Conservation (phyloP, 768 basidiomycete genomes). For the Crucibulum laeve region DNA sequence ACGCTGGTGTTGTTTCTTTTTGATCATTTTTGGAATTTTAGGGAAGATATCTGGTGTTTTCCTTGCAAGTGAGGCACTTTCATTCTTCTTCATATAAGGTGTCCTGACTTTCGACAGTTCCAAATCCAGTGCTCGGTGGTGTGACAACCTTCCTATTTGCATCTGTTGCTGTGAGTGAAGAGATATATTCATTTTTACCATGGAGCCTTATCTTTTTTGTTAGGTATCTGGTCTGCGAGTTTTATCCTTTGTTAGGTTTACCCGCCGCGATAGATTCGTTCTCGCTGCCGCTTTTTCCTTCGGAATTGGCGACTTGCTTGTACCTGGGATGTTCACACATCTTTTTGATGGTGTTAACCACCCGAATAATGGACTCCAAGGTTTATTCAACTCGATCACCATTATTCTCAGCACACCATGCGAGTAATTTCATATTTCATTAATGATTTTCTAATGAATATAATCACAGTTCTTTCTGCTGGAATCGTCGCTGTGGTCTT, state of each 20-base stretch:
- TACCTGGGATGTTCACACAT: conserved; percentile 59
- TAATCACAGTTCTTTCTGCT: conserved; percentile 42
- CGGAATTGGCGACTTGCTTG: conserved; percentile 68
- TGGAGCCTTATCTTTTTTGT: neutral
- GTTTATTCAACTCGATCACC: conserved; percentile 73
- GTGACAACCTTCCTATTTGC: conserved; percentile 88
- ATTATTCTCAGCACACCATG: conserved; percentile 82
- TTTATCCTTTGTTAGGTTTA: conserved; percentile 53
- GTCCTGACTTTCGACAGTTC: conserved; percentile 32
- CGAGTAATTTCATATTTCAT: conserved; percentile 28
- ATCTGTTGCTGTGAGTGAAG: conserved; percentile 38
- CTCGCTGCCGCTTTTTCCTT: conserved; percentile 66
- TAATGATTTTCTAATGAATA: neutral
- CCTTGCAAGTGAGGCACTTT: conserved; percentile 43
- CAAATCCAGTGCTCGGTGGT: conserved; percentile 76
- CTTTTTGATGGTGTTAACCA: conserved; percentile 61
- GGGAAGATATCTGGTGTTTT: conserved; percentile 84
- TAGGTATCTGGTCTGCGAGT: conserved; percentile 65
- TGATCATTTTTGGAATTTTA: conserved; percentile 75
- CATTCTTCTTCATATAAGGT: neutral
- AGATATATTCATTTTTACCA: neutral
- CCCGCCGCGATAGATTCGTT: conserved; percentile 63
- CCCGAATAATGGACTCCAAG: conserved; percentile 52
- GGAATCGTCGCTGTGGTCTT: conserved; percentile 56
- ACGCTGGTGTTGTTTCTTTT: conserved; percentile 74